phyloP scores from a whole-genome alignment of 1,284 basidiomycete species.

The Austropuccinia psidii region DNA sequence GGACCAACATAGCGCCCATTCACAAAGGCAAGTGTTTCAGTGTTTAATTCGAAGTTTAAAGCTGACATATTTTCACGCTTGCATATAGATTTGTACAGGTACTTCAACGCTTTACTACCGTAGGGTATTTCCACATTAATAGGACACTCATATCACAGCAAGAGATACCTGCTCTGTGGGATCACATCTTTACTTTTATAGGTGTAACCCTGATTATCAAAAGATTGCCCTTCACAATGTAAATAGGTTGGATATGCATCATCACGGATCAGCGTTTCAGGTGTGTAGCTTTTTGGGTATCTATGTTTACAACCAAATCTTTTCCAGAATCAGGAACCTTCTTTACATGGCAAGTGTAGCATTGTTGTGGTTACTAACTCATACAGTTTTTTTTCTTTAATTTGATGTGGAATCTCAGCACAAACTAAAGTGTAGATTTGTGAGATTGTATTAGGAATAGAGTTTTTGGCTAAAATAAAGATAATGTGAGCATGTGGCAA shows the following conservation, averaged over 20 bases:
- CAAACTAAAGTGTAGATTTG: no score
- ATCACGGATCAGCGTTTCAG: background rate
- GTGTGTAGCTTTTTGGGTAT: background rate
- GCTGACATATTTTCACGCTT: slow-evolving; percentile 48
- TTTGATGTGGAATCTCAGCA: slow-evolving; percentile 50
- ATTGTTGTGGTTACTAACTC: background rate
- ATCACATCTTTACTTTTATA: slow-evolving; percentile 49
- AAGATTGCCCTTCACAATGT: no score
- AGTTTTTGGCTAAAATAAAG: slow-evolving; percentile 44
- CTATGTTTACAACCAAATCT: background rate
- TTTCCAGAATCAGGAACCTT: background rate
- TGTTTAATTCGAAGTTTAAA: slow-evolving; percentile 38
- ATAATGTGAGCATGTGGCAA: no score
- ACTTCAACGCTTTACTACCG: slow-evolving; percentile 49
- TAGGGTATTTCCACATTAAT: slow-evolving; percentile 52
- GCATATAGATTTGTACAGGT: slow-evolving; percentile 53
- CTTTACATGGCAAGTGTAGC: background rate
- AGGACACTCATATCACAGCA: slow-evolving; percentile 50
- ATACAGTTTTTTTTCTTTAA: slow-evolving; percentile 35
- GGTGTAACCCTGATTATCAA: background rate
- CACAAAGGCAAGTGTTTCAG: slow-evolving; percentile 38
- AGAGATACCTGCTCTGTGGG: slow-evolving; percentile 48
- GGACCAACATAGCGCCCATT: slow-evolving; percentile 1
- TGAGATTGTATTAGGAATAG: slow-evolving; percentile 50
- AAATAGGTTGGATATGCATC: background rate